A percentile compares a stretch with the other conserved stretches of the same genome.
Evolutionary conservation across 768 basidiomycete genomes (phyloP).

Genomic region (Sarcomyxa edulis): DNA sequence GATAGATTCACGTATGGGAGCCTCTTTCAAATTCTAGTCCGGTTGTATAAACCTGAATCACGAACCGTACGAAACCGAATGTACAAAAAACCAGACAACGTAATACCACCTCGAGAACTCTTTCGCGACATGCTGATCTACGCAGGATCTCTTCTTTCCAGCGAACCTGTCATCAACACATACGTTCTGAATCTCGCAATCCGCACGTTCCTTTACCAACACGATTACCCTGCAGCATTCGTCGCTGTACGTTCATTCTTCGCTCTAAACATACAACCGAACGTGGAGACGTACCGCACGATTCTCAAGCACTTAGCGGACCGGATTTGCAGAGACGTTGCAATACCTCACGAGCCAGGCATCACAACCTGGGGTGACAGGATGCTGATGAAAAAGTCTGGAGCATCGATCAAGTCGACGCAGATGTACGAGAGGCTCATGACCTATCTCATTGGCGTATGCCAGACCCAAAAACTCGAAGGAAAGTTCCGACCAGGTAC

Average conservation of each 20-base stretch:
- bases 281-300: slow-evolving; percentile 31
- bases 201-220: slow-evolving; percentile 34
- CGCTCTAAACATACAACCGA: slow-evolving; percentile 22
- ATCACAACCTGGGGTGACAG: too few relatives aligned
- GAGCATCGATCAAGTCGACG: too few relatives aligned
- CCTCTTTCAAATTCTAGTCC: slow-evolving; percentile 30
- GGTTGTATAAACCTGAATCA: slow-evolving; percentile 10
- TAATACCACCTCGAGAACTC: slow-evolving; percentile 32
- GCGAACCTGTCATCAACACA: slow-evolving; percentile 21
- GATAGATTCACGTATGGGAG: slow-evolving; percentile 38
- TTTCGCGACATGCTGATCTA: slow-evolving; percentile 39
- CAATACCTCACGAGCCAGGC: too few relatives aligned
- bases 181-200: slow-evolving; percentile 37
- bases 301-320: slow-evolving; percentile 33
- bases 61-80: slow-evolving; percentile 14
- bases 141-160: slow-evolving; percentile 5
- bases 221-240: slow-evolving; percentile 45
- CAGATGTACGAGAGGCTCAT: too few relatives aligned
- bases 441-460: too few relatives aligned
- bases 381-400: too few relatives aligned
- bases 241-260: slow-evolving; percentile 28
- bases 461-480: too few relatives aligned
- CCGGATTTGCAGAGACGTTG: too few relatives aligned
- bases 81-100: slow-evolving; percentile 13
- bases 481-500: too few relatives aligned